Evolutionary conservation across 768 basidiomycete species (phyloP).

Genomic region (Lactifluus echinatus): DNA sequence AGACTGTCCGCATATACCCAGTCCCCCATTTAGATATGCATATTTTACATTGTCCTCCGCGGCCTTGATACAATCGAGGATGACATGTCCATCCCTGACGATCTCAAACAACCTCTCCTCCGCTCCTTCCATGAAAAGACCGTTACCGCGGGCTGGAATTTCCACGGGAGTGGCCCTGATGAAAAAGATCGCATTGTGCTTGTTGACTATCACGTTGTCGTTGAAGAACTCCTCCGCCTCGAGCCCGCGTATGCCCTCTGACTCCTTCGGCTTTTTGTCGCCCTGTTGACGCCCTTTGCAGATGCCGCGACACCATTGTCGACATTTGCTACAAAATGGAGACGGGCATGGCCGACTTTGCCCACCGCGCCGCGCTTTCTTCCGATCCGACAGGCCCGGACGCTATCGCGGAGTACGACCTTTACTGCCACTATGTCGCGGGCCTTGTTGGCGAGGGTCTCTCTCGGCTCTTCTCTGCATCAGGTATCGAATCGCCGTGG

Average conservation of each 20-base stretch:
- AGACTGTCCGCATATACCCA: not conserved
- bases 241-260: slow-evolving; percentile 43
- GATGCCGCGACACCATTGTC: slow-evolving; percentile 72
- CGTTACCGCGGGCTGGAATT: slow-evolving; percentile 79
- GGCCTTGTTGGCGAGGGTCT: slow-evolving; percentile 96
- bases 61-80: slow-evolving; percentile 98
- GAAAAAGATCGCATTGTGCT: slow-evolving; percentile 87
- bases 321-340: slow-evolving; percentile 86
- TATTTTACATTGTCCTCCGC: slow-evolving; percentile 92
- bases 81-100: slow-evolving; percentile 91
- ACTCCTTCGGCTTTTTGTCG: not conserved
- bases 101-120: slow-evolving; percentile 78
- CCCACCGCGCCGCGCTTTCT: slow-evolving; percentile 63
- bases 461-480: slow-evolving; percentile 78
- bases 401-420: slow-evolving; percentile 79
- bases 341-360: slow-evolving; percentile 91
- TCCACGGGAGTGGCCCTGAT: slow-evolving; percentile 67
- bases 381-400: slow-evolving; percentile 63
- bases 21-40: slow-evolving; percentile 53
- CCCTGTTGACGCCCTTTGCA: slow-evolving; percentile 22
- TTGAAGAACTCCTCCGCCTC: slow-evolving; percentile 71
- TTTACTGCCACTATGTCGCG: slow-evolving; percentile 98
- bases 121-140: slow-evolving; percentile 75
- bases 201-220: slow-evolving; percentile 71
- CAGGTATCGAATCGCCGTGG: slow-evolving; percentile 69